These are phyloP conservation scores for Dryas integrifolia DNA, from an alignment of 331 rosid genomes.

Conservation along the genomic window DNA sequence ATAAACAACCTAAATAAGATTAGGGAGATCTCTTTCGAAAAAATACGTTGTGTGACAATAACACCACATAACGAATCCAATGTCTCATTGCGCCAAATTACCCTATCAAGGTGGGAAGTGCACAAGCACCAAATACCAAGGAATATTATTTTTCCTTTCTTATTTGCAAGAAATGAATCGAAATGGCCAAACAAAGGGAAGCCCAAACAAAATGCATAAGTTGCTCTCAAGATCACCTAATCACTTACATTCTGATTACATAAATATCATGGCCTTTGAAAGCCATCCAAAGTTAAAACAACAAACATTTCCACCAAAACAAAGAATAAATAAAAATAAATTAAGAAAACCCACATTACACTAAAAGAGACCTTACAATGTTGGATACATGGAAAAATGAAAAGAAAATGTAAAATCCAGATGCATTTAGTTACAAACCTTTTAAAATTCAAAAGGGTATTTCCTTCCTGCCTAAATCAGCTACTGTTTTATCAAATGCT, in stretches of 20 bases:
- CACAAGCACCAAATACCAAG: no score
- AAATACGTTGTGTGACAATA: no score
- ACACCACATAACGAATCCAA: no score
- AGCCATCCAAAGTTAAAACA: background rate
- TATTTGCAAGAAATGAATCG: background rate
- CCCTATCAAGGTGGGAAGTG: no score
- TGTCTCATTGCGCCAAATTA: no score
- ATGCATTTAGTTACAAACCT: constrained; percentile 82
- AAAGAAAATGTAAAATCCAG: constrained; percentile 32
- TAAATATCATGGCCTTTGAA: background rate
- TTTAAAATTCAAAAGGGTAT: constrained; percentile 48
- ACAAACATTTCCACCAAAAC: background rate
- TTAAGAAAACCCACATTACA: constrained; percentile 46
- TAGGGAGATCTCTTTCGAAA: no score
- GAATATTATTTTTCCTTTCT: no score
- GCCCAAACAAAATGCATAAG: background rate
- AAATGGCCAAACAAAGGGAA: background rate
- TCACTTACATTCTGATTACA: background rate
- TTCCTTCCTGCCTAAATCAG: constrained; percentile 73
- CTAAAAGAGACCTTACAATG: constrained; percentile 40
- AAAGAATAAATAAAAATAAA: background rate
- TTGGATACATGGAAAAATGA: constrained; percentile 17
- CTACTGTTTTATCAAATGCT: constrained; percentile 50
- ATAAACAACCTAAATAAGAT: no score
- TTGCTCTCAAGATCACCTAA: background rate